Conservation (phyloP, 2,329 filamentous ascomycete species). For the Phialophora chinensis region DNA sequence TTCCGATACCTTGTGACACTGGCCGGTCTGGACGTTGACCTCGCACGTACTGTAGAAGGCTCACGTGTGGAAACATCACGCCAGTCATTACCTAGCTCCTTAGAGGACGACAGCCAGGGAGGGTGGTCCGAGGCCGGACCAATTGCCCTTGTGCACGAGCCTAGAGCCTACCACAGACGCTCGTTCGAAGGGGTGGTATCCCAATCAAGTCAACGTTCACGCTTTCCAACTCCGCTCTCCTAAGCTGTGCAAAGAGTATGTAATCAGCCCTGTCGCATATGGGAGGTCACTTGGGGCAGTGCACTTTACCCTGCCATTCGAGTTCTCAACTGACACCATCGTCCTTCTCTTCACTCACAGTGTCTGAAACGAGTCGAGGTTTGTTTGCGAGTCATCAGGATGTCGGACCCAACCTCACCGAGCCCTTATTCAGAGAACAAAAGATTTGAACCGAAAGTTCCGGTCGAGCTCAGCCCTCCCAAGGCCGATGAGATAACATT, state of each 20-base stretch:
- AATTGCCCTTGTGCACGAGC: background rate
- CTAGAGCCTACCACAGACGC: constrained; percentile 5
- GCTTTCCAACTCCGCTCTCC: constrained; percentile 6
- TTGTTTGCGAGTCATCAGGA: constrained; percentile 20
- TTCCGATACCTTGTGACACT: background rate
- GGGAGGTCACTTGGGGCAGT: constrained; percentile 29
- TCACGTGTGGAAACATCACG: background rate
- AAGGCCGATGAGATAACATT: constrained; percentile 85
- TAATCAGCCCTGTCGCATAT: constrained; percentile 22
- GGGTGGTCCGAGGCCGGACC: background rate
- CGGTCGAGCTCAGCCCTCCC: constrained; percentile 72
- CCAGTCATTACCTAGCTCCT: background rate
- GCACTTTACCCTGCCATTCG: background rate
- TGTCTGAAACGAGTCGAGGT: constrained; percentile 28
- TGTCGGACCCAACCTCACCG: constrained; percentile 39
- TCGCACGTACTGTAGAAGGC: background rate
- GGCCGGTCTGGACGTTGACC: too few relatives aligned
- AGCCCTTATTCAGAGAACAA: constrained; percentile 42
- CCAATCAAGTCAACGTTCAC: constrained; percentile 16
- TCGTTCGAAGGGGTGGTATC: background rate
- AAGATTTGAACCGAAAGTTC: constrained; percentile 50
- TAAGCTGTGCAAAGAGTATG: constrained; percentile 30
- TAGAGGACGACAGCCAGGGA: background rate
- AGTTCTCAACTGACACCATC: constrained; percentile 6
- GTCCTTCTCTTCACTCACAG: constrained; percentile 14